Base-by-base conservation (phyloP, 2,329 filamentous ascomycete species). In the Exophiala phaeomuriformis region DNA sequence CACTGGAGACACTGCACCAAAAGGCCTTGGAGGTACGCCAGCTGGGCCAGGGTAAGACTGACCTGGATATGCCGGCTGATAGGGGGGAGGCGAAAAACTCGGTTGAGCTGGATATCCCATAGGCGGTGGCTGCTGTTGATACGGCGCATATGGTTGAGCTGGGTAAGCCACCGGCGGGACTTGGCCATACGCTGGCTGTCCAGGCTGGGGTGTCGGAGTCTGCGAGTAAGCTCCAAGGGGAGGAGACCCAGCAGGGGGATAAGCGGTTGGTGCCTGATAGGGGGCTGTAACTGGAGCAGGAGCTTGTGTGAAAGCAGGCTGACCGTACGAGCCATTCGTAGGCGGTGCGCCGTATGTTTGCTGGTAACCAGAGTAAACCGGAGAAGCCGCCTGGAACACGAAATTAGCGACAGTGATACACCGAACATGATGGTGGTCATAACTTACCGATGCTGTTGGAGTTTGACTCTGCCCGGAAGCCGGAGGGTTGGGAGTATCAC, bases 401-500 rank as follows among this genome's bases (percentile, higher is more conserved):
- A 44, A 42, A 45, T 59, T 32, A 57, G 51, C 9, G 1, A 29
- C 36, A 35, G 37, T 49, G 32, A 28, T 9, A n/a, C 9, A 50
- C 4, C 5, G 10, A 5, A 33, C 3, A 2, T 1, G 19, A 1
- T 19, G 4, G 33, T 55, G 43, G 7, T 51, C 30, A 37, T 75
- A 75, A 59, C 71, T 75, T 58, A 79, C 72, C 41, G 68, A 72
- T 44, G 77, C 10, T 75, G 40, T 37, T 46, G 46, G 50, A 36
- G 66, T 30, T 31, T 55, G 49, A 29, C 53, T 80, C 52, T 76
- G 74, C 12, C 75, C 73, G 45, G 71, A 68, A 28, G 72, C 73
- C 9, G 74, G 73, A 36, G 69, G 71, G 53, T 73, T 67, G 5
- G 81, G 79, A 1, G 81, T 81, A 44, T 75, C 78, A 57, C 79